Base-by-base conservation (phyloP, 2,329 filamentous ascomycete genomes). In the Juglanconis oblonga region DNA sequence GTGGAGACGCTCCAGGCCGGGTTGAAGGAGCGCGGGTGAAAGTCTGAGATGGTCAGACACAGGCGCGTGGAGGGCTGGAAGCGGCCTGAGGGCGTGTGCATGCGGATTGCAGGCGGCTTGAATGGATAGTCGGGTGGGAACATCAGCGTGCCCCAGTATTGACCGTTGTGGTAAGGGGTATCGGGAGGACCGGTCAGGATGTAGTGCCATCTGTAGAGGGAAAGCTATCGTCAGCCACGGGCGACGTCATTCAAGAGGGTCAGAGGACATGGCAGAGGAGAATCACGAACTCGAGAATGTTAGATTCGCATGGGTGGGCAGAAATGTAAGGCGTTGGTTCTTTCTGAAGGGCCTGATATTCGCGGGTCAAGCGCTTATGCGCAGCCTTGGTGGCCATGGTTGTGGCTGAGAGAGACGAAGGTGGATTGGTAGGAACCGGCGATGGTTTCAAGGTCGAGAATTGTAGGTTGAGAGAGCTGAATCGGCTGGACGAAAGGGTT, bases 81-180 rank as follows among this genome's bases (percentile, higher is more conserved):
- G 71, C 95, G 91, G 61, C 95, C 95, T 11, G 89, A 94, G 1
- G 95, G 95, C 0, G 95, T 99, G 80, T 98, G 95, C 95, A 99
- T 99, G 71, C 94, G 92, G 75, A 99, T 99, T 2, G 95, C 92
- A 4, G 95, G 95, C 36, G 95, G 95, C 11, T 93, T 94, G 76
- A 97, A 99, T 32, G 95, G 95, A 73, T 99, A 99, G 79, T 97
- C 93, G 8, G 93, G 86, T 14, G 95, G 95, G 75, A 99, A 99
- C 66, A 96, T 88, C 54, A 99, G 82, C 1, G 94, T 97, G 52
- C 95, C 95, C 95, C 95, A 99, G 80, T 98, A 99, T 75, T 99
- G 95, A 50, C 95, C 95, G 71, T 88, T 87, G 69, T 96, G 87
- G 74, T 99, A 99, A 2, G 95, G 94, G 0, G 95, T 99, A 62